Conservation (phyloP, 805 yeast genomes). For the Zygotorulaspora florentina region DNA sequence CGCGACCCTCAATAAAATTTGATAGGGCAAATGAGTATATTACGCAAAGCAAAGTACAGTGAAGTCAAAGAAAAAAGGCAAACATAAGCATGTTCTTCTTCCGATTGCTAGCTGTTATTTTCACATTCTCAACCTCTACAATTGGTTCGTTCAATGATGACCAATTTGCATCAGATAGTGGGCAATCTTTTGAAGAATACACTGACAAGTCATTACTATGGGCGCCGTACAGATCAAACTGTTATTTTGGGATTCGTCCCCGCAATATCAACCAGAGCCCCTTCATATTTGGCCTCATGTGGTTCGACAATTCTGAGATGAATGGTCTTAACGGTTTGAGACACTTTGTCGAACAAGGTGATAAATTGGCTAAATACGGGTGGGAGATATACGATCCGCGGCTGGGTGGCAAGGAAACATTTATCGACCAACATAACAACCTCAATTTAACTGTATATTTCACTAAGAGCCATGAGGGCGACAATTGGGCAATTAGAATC, state of each 20-base stretch:
- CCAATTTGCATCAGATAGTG: background rate
- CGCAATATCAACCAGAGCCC: constrained; percentile 50
- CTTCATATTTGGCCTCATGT: constrained; percentile 74
- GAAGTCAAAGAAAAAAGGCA: background rate
- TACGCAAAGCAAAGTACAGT: no score
- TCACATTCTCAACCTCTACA: constrained; percentile 1
- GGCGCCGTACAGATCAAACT: constrained; percentile 91
- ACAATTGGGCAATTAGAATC: constrained; percentile 77
- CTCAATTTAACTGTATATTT: constrained; percentile 66
- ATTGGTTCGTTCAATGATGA: background rate
- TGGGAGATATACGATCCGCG: constrained; percentile 91
- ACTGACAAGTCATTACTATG: constrained; percentile 59
- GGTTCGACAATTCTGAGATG: constrained; percentile 68
- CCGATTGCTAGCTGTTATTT: constrained; percentile 1
- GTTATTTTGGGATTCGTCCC: constrained; percentile 84
- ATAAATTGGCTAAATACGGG: constrained; percentile 67
- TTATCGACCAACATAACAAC: constrained; percentile 62
- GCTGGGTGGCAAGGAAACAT: constrained; percentile 74
- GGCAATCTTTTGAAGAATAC: constrained; percentile 28
- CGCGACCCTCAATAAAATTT: no score
- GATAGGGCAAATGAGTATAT: no score
- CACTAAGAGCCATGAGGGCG: constrained; percentile 64
- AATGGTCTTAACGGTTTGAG: constrained; percentile 54
- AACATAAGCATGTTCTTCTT: constrained; percentile 6
- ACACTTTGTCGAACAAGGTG: constrained; percentile 71